Conservation (phyloP, 495 filamentous ascomycete species). For the Penicillium malachiteum region DNA sequence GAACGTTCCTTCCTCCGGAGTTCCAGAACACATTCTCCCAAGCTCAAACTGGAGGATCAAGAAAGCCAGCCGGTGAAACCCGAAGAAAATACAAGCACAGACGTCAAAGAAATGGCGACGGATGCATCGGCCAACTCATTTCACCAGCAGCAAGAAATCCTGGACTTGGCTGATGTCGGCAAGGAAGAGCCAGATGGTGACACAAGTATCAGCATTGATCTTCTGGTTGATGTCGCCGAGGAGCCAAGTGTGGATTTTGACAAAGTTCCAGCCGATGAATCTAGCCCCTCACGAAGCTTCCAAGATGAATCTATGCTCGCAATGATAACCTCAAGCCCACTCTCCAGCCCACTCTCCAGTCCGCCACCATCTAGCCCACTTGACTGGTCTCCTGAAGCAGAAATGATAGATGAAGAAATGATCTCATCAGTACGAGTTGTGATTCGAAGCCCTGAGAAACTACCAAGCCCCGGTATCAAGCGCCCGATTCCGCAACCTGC, state of each 20-base stretch:
- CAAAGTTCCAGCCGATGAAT: neutral
- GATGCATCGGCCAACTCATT: neutral
- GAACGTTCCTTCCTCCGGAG: conserved; percentile 39
- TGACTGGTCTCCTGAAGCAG: neutral
- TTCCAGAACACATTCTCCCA: neutral
- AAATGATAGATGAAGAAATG: neutral
- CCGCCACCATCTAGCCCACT: neutral
- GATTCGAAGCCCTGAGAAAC: conserved; percentile 8
- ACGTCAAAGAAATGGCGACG: neutral
- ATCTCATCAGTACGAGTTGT: conserved; percentile 15
- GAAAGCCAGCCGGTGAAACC: neutral
- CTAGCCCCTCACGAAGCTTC: too few species aligned
- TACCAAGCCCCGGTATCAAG: conserved; percentile 4
- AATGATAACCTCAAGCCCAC: neutral
- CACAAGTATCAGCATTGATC: neutral
- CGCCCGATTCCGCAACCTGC: conserved; percentile 13
- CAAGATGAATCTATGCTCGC: too few species aligned
- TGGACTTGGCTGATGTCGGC: neutral
- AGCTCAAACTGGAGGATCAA: neutral
- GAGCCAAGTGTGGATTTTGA: neutral
- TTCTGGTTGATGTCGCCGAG: neutral
- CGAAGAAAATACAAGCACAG: neutral
- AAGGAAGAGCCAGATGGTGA: neutral
- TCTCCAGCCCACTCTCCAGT: neutral
- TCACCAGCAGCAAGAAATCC: neutral